Evolutionary conservation across 495 filamentous ascomycete genomes (phyloP).

Genomic region (Trichoderma reesei): DNA sequence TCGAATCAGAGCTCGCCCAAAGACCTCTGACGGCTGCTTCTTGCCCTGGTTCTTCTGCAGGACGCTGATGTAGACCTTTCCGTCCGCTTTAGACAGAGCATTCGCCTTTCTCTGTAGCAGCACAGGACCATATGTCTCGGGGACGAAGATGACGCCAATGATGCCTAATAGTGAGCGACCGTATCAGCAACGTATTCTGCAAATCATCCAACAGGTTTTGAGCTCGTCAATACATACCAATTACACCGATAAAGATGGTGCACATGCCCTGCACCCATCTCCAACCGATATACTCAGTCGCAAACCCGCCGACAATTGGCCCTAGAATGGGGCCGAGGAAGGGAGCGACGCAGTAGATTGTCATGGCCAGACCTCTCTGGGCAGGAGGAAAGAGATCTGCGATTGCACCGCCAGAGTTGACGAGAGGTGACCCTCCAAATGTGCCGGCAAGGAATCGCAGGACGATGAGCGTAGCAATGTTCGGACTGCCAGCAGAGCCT

Average conservation of each 20-base stretch:
- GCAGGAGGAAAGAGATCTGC: slow-evolving; percentile 64
- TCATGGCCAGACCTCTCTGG: slow-evolving; percentile 60
- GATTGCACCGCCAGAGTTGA: slow-evolving; percentile 65
- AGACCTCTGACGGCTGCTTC: slow-evolving; percentile 26
- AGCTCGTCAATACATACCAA: slow-evolving; percentile 45
- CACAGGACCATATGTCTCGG: slow-evolving; percentile 62
- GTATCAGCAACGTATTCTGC: slow-evolving; percentile 22
- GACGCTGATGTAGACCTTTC: slow-evolving; percentile 41
- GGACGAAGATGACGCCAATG: slow-evolving; percentile 49
- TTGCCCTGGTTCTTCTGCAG: slow-evolving; percentile 30
- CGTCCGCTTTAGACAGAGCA: slow-evolving; percentile 48
- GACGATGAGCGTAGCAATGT: slow-evolving; percentile 55
- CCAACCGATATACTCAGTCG: slow-evolving; percentile 46
- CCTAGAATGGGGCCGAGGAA: slow-evolving; percentile 44
- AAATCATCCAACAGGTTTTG: slow-evolving; percentile 73
- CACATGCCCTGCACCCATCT: slow-evolving; percentile 39
- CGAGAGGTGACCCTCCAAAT: slow-evolving; percentile 66
- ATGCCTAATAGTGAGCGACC: slow-evolving; percentile 10
- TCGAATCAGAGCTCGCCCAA: slow-evolving; percentile 38
- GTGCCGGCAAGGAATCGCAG: slow-evolving; percentile 68
- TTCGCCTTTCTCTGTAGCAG: slow-evolving; percentile 54
- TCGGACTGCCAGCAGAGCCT: slow-evolving; percentile 41
- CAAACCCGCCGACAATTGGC: slow-evolving; percentile 53
- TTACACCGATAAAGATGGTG: slow-evolving; percentile 44
- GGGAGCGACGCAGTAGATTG: slow-evolving; percentile 44